Evolutionary conservation across 169 alveolate genomes (phyloP).

Genomic region (Plasmodium chabaudi): DNA sequence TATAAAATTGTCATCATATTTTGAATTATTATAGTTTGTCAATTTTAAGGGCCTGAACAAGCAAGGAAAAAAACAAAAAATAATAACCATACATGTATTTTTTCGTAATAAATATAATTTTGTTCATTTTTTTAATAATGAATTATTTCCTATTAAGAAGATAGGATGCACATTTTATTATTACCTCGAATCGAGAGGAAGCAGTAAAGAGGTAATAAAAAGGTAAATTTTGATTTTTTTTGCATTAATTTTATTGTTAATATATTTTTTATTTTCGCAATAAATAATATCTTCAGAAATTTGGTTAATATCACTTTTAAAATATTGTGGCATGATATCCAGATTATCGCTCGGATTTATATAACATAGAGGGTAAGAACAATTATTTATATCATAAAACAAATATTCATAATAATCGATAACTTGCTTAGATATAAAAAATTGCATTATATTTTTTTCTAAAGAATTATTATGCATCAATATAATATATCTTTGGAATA

Average conservation of each 20-base stretch:
- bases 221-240: slow-evolving; percentile 1
- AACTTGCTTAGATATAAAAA: slow-evolving; percentile 27
- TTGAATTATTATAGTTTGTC: slow-evolving; percentile 24
- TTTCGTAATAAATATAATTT: slow-evolving; percentile 1
- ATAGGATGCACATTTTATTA: background rate
- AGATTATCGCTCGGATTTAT: slow-evolving; percentile 11
- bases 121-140: too few species aligned
- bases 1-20: slow-evolving; percentile 2
- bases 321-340: slow-evolving; percentile 1
- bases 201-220: slow-evolving; percentile 19
- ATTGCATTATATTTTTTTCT: slow-evolving; percentile 25
- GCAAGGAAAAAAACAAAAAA: background rate
- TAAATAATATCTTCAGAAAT: background rate
- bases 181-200: slow-evolving; percentile 22
- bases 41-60: slow-evolving; percentile 25
- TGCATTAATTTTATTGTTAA: background rate
- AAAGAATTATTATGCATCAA: slow-evolving; percentile 36
- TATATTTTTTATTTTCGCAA: background rate
- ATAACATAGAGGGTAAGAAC: slow-evolving; percentile 32
- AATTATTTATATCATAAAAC: slow-evolving; percentile 19
- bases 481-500: slow-evolving; percentile 24
- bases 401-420: slow-evolving; percentile 43
- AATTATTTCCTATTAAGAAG: background rate
- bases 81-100: background rate
- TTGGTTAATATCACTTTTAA: slow-evolving; percentile 9